Evolutionary conservation across 495 filamentous ascomycete species (phyloP), one percentile per base, ranked within the genome.

Genomic region (Penicillium coffeae): DNA sequence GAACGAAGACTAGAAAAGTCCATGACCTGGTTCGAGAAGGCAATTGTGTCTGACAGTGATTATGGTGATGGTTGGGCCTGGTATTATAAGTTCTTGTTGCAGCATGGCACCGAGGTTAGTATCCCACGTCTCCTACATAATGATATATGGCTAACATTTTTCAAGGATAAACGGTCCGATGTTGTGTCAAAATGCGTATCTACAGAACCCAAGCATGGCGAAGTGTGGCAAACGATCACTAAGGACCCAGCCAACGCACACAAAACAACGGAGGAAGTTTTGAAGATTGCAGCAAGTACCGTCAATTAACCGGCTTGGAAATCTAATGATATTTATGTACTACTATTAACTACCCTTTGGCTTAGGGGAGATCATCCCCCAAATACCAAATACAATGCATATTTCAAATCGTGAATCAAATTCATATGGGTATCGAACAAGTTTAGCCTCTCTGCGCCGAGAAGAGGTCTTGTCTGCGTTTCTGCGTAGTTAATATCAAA

Each of bases 21-120:
- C 9, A 81, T 86, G 69, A 91, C 82, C 46, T 98, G 93, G 93
- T 97, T 98, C 60, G 88, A 95, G 73, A 93, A 95, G 70, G 93
- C 93, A 3, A 83, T 95, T 44, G 68, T 95, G 45, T 74, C 90
- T 10, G 89, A 97, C 58, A 78, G 82, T 20, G 91, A 96, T 63
- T 65, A 83, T 22, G 93, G 94, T 25, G 93, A 98, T 71, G 89
- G 85, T 5, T 98, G 93, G 93, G 93, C 89, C 33, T 98, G 92
- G 92, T 98, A 96, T 58, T 93, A 87, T 67, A 94, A 92, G 68
- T 98, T 96, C 60, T 62, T 96, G 56, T 48, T 79, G 51, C 85
- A 93, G 76, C 89, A 98, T 72, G 94, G 94, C 4, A 95, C 87
- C 20, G 86, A 84, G 57, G 75, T 78, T 52, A 47, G 70, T 62